Base-by-base conservation (phyloP, 2,329 filamentous ascomycete genomes). In the Thielaviopsis populi region DNA sequence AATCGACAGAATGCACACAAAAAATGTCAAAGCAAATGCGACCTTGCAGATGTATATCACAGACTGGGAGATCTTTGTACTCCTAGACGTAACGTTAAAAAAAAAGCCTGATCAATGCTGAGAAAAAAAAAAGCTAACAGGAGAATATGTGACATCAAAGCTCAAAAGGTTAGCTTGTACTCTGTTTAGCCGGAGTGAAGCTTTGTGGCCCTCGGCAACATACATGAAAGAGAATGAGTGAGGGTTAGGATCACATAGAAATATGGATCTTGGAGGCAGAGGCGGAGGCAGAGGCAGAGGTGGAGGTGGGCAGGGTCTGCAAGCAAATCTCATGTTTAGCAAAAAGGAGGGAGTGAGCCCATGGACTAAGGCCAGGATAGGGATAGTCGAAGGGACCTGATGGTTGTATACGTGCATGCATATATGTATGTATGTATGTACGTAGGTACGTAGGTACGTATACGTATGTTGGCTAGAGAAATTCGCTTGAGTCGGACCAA, bases 1-100 rank as follows among this genome's bases (percentile, higher is more conserved):
- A n/a, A 59, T n/a, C n/a, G 19, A 42, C 17, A 42, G 17, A 60
- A 30, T n/a, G 7, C 33, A 19, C 22, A 60, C 17, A 43, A n/a
- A 60, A 42, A 10, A 60, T 43, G 40, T 17, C 33, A 59, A 59
- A 42, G 40, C 58, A 41, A 27, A 59, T 24, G 40, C 19, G 40
- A 59, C 37, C 33, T 59, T 43, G 58, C 40, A 46, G 40, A 56
- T 37, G 53, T 30, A 37, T 56, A 56, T 56, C 53, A 7, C 30
- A 22, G 53, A 19, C 53, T 33, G 24, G 53, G 24, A 13, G 13
- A 33, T 56, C 53, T 56, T 27, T 56, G 53, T 56, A 27, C 53
- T 56, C 53, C 27, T 17, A n/a, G 53, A 56, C 53, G 53, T 56
- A 56, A 56, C 53, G 53, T 56, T 56, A 56, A 56, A 56, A 56